These are phyloP conservation scores for Leccinum olivaceopallidum DNA, from an alignment of 768 basidiomycete species.

Conservation along the genomic window DNA sequence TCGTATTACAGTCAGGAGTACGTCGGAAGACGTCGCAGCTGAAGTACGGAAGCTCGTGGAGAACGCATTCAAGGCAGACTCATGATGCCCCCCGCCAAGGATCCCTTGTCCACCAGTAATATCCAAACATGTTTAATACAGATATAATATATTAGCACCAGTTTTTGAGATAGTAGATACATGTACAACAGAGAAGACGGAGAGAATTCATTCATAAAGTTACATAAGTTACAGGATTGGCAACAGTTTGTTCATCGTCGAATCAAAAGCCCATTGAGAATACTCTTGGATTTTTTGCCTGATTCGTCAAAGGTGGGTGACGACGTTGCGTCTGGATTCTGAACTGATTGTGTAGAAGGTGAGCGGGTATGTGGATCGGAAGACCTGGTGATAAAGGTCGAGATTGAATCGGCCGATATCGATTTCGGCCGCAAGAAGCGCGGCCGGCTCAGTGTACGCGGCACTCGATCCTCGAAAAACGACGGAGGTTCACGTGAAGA, in stretches of 20 bases:
- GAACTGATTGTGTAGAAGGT: conserved; percentile 7
- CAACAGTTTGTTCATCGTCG: conserved; percentile 34
- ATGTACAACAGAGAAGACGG: not conserved
- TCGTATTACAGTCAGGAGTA: conserved; percentile 91
- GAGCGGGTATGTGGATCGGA: conserved; percentile 10
- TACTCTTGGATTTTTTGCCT: conserved; percentile 36
- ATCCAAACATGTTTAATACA: conserved; percentile 28
- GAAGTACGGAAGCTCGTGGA: conserved; percentile 62
- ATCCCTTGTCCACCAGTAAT: conserved; percentile 12
- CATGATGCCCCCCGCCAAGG: not conserved
- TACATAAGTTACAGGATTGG: not conserved
- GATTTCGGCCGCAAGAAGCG: conserved; percentile 47
- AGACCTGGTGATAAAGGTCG: conserved; percentile 28
- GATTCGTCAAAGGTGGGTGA: conserved; percentile 20
- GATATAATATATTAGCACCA: conserved; percentile 19
- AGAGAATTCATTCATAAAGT: not conserved
- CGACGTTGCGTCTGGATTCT: conserved; percentile 9
- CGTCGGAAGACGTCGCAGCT: conserved; percentile 84
- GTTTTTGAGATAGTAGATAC: conserved; percentile 11
- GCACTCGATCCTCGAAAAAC: conserved; percentile 21
- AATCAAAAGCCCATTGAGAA: conserved; percentile 42
- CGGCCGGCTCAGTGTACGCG: conserved; percentile 19
- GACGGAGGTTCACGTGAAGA: conserved; percentile 10
- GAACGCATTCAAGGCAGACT: conserved; percentile 36
- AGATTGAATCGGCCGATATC: conserved; percentile 56